These are phyloP conservation scores for Jatropha multifida DNA, from an alignment of 441 rosid genomes.

Conservation along the genomic window DNA sequence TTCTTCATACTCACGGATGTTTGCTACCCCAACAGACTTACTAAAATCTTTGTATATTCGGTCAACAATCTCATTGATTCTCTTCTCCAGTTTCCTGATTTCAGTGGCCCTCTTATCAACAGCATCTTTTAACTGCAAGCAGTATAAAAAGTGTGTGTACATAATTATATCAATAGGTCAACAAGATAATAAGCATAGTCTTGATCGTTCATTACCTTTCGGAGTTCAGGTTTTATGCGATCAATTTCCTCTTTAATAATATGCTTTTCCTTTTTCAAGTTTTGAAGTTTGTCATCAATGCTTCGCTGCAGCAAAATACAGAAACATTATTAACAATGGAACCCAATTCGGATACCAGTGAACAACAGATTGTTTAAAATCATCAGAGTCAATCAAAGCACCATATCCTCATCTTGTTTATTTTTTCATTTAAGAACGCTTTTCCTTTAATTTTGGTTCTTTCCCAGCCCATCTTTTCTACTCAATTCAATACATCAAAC, in stretches of 20 bases:
- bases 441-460: not conserved
- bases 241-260: conserved; percentile 68
- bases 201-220: conserved; percentile 51
- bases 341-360: not conserved
- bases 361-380: not conserved
- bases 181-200: conserved; percentile 2
- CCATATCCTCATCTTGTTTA: not conserved
- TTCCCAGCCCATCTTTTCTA: not conserved
- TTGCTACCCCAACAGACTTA: conserved; percentile 78
- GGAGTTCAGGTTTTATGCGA: conserved; percentile 63
- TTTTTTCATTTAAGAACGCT: not conserved
- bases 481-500: not conserved
- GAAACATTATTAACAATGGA: conserved; percentile 14
- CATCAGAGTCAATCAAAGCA: not conserved
- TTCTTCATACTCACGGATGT: conserved; percentile 98
- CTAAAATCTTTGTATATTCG: conserved; percentile 80
- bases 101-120: conserved; percentile 64
- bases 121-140: conserved; percentile 61
- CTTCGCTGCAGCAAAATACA: conserved; percentile 60
- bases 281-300: conserved; percentile 80
- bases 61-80: conserved; percentile 92
- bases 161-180: conserved; percentile 11
- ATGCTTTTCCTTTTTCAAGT: conserved; percentile 73
- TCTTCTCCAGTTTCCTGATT: conserved; percentile 79
- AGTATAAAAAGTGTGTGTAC: conserved; percentile 25